Conservation (phyloP, 345 rosid genomes). For the Isatis tinctoria region DNA sequence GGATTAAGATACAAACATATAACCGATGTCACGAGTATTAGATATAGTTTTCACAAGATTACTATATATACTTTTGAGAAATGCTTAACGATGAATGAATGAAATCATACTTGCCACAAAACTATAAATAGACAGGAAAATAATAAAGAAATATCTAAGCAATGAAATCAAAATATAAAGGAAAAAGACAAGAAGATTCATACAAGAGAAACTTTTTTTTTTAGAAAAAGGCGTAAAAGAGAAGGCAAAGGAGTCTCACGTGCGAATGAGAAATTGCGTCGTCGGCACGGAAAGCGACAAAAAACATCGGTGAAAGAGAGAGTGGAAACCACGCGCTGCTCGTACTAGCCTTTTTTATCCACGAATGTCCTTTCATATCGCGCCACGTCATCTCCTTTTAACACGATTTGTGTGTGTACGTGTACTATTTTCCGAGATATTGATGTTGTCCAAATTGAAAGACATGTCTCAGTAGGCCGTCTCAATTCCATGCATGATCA, state of each 20-base stretch:
- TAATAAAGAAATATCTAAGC: conserved; percentile 5
- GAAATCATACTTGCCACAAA: neutral
- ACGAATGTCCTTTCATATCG: conserved; percentile 5
- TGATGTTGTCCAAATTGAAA: neutral
- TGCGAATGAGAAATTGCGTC: conserved; percentile 18
- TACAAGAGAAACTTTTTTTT: neutral
- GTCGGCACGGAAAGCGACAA: conserved; percentile 21
- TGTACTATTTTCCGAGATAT: neutral
- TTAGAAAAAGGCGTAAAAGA: neutral
- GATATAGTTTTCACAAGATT: neutral
- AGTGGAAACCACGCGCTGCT: conserved; percentile 9
- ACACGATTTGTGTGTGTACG: neutral
- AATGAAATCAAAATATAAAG: neutral
- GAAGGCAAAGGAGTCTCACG: conserved; percentile 15
- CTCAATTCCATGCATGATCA: neutral
- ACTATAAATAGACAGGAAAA: neutral
- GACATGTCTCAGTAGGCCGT: conserved; percentile 1
- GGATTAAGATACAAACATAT: neutral
- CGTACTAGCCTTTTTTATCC: neutral
- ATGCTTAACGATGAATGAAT: neutral
- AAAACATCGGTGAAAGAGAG: neutral
- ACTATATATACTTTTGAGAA: neutral
- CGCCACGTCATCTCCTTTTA: conserved; percentile 5
- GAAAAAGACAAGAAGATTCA: neutral
- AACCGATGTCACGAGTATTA: conserved; percentile 24